Percentiles rank a stretch among this genome's conserved stretches.
phyloP scores from a whole-genome alignment of 164 flowering plant genomes.

The Berberis thunbergii region DNA sequence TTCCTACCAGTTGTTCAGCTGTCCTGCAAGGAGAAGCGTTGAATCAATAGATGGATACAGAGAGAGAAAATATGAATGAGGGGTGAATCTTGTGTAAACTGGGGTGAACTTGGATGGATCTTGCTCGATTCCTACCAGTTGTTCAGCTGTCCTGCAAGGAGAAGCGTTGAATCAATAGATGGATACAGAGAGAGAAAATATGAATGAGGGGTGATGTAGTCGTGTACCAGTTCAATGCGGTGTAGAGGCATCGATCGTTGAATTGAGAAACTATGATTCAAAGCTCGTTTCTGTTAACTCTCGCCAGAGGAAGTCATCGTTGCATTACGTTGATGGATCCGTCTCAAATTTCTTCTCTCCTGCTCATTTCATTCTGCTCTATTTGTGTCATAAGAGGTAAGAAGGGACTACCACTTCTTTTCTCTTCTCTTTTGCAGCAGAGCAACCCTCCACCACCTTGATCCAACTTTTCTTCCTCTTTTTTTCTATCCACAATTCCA shows the following conservation, averaged over 20 bases:
- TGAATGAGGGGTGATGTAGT: conserved; percentile 7
- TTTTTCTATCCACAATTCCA: no score
- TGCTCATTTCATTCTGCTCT: no score
- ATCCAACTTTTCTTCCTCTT: no score
- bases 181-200: conserved; percentile 7
- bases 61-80: conserved; percentile 15
- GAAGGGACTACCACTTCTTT: no score
- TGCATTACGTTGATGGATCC: no score
- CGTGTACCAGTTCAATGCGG: conserved; percentile 83
- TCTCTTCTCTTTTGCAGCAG: no score
- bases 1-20: conserved; percentile 72
- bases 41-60: not conserved
- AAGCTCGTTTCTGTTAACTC: conserved; percentile 62
- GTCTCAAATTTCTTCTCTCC: not conserved
- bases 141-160: conserved; percentile 81
- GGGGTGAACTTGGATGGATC: conserved; percentile 84
- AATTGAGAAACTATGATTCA: conserved; percentile 80
- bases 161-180: not conserved
- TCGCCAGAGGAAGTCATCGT: conserved; percentile 43
- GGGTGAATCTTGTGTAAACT: conserved; percentile 19
- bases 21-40: conserved; percentile 43
- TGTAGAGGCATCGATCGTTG: conserved; percentile 87
- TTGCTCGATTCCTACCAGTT: conserved; percentile 65
- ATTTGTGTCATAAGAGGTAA: no score
- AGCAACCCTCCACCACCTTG: no score